Evolutionary conservation across 2,329 filamentous ascomycete species (phyloP), one percentile per base, ranked within the genome.

Genomic region (Colletotrichum orchidophilum): DNA sequence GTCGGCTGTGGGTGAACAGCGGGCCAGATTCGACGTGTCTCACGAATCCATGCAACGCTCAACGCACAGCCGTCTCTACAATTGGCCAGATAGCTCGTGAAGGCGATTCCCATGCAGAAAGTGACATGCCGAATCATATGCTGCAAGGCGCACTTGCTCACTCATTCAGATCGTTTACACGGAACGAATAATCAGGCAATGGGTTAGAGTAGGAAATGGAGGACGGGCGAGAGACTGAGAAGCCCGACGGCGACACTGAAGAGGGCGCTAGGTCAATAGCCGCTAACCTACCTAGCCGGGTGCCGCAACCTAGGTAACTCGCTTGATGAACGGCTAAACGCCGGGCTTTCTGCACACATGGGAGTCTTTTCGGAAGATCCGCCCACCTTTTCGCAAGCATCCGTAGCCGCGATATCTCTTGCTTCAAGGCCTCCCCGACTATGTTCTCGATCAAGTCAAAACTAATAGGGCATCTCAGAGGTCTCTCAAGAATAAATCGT

Each of bases 251-350:
- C 39, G 8, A 46, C 39, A 46, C 39, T 46, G 39, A n/a, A 18
- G 39, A 46, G 18, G 39, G 39, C 39, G 39, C 39, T 18, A n/a
- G 53, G 35, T 8, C 24, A 60, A n/a, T 12, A 29, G 42, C 18
- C 57, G 24, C 27, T 27, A 27, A 55, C 13, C 52, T 31, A 35
- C 33, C 39, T 42, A 7, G 33, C 33, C 18, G 55, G n/a, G 18
- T 18, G 33, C 5, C 31, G 15, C 4, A 31, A 53, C 50, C 18
- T n/a, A 35, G 33, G 33, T 35, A 13, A 21, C 11, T 52, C 49
- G 21, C n/a, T 52, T 62, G 59, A 42, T 62, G 50, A 29, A 62
- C 59, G 59, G 59, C 50, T 62, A 62, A 62, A 62, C 59, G 3
- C 33, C 59, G 59, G 59, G 11, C 13, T 8, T 21, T 27, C 29